A percentile compares a stretch with the other conserved stretches of the same genome.
Conservation (phyloP, 768 basidiomycete genomes). For the Lanmaoa pseudosensibilis region DNA sequence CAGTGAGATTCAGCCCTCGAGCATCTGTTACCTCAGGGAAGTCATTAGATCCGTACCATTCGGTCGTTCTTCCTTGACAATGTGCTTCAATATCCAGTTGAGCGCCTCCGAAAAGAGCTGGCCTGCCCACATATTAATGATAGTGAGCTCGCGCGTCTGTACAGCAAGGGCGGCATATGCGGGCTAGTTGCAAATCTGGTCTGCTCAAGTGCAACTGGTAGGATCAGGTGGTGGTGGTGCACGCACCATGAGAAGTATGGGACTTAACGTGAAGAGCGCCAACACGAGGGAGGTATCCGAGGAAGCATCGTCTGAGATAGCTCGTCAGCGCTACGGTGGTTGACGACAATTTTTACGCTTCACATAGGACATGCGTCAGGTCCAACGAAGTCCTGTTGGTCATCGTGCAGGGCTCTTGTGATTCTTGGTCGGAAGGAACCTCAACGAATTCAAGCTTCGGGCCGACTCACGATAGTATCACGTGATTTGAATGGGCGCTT, state of each 20-base stretch:
- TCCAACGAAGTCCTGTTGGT: conserved; percentile 50
- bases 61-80: conserved; percentile 69
- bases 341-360: conserved; percentile 12
- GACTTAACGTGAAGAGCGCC: conserved; percentile 65
- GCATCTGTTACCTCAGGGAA: not conserved
- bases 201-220: not conserved
- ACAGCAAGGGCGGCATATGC: conserved; percentile 76
- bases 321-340: conserved; percentile 2
- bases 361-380: conserved; percentile 69
- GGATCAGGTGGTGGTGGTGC: not conserved
- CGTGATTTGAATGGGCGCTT: not conserved
- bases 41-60: conserved; percentile 42
- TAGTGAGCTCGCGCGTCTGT: conserved; percentile 74
- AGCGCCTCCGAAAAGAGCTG: conserved; percentile 70
- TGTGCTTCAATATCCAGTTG: conserved; percentile 67
- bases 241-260: conserved; percentile 70
- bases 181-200: conserved; percentile 45
- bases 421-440: not conserved
- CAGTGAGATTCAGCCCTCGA: conserved; percentile 1
- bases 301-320: conserved; percentile 54
- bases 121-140: conserved; percentile 83
- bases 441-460: not conserved
- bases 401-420: not conserved
- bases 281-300: conserved; percentile 56
- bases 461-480: not conserved